Conservation (phyloP, 768 basidiomycete genomes). For the Chalciporus chontae region DNA sequence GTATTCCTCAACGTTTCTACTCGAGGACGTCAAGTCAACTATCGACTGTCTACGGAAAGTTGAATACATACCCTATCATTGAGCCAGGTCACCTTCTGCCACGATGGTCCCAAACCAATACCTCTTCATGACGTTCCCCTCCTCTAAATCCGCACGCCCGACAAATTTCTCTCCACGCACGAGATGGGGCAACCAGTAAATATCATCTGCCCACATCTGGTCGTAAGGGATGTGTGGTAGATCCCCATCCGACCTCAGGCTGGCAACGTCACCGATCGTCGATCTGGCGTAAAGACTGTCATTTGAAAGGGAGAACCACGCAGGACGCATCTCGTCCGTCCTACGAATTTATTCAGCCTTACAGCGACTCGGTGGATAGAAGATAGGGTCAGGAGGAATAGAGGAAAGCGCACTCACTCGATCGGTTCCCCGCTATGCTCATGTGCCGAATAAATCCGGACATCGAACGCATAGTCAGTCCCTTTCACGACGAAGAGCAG, state of each 20-base stretch:
- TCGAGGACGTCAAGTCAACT: too few relatives aligned
- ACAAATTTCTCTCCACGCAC: slow-evolving; percentile 39
- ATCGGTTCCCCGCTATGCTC: slow-evolving; percentile 55
- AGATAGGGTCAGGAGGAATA: too few relatives aligned
- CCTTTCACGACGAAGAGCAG: slow-evolving; percentile 60
- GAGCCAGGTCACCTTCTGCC: too few relatives aligned
- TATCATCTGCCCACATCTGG: slow-evolving; percentile 60
- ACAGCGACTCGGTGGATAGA: too few relatives aligned
- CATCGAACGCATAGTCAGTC: slow-evolving; percentile 59
- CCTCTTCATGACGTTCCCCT: slow-evolving; percentile 75
- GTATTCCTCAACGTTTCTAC: too few relatives aligned
- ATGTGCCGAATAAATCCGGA: slow-evolving; percentile 68
- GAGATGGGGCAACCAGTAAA: slow-evolving; percentile 66
- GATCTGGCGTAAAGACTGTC: slow-evolving; percentile 16
- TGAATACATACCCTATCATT: too few relatives aligned
- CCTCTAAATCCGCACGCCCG: slow-evolving; percentile 59
- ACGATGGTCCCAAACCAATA: slow-evolving; percentile 69
- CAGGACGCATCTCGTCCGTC: slow-evolving; percentile 83
- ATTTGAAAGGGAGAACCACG: slow-evolving; percentile 59
- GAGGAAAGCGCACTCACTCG: too few relatives aligned
- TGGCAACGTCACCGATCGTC: not conserved
- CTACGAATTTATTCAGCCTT: slow-evolving; percentile 34
- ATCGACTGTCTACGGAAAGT: not conserved
- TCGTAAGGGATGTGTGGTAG: slow-evolving; percentile 53
- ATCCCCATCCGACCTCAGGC: not conserved